Evolutionary conservation across 352 stramenopile species (phyloP), one percentile per base, ranked within the genome.

Genomic region (Phytopythium kandeliae): DNA sequence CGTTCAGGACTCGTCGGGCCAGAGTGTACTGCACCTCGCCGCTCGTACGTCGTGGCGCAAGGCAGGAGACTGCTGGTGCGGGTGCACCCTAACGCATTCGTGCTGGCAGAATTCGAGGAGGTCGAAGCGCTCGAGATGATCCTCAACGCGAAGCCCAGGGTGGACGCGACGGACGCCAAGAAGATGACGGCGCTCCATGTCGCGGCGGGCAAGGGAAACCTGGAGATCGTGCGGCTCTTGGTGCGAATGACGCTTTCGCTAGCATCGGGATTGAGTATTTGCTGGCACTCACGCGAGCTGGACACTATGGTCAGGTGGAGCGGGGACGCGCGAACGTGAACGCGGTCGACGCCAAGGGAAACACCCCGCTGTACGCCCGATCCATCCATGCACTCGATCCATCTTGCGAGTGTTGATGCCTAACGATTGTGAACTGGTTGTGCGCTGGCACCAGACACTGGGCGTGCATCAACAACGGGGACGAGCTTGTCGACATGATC

Each of bases 121-220:
- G 42, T 60, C 6, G 77, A 86, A 56, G 72, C 70, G 9, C 43
- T 89, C 34, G 69, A 86, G 57, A 55, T 89, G 44, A 48, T 91
- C 15, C 59, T 91, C 16, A 57, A 62, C 16, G 60, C 71, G 3
- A 91, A 86, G 33, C 58, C 67, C 2, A 89, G 86, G 43, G 67
- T 86, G 24, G 77, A 91, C 51, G 71, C 67, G 16, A 47, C 58
- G 2, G 80, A 91, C 48, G 57, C 59, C 13, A 86, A 89, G 59
- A 85, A 84, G 50, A 91, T 91, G 80, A 91, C 77, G 4, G 66
- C 80, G 3, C 65, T 91, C 1, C 74, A 89, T 48, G 63, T 89
- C 10, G 80, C 77, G 0, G 71, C 72, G 17, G 80, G 62, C 36
- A 89, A 86, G 55, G 72, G 69, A 21, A 85, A 86, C 48, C 37